Evolutionary conservation across 805 yeast species (phyloP).

Genomic region (Ascoidea rubescens): DNA sequence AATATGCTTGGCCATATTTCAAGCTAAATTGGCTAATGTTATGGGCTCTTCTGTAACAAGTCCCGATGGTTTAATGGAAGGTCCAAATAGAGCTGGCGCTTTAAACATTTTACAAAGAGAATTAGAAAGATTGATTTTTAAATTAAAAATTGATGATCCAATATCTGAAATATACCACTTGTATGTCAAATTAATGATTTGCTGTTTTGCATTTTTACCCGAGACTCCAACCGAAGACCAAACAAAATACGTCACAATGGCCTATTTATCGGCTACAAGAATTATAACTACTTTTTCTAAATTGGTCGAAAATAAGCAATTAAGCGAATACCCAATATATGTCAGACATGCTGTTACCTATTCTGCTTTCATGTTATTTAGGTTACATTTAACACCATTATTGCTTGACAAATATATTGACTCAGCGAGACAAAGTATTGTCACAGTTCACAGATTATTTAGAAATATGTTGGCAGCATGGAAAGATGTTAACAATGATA

Average conservation of each 20-base stretch:
- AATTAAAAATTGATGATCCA: slow-evolving; percentile 48
- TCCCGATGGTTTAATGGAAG: slow-evolving; percentile 82
- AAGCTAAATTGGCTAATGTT: slow-evolving; percentile 66
- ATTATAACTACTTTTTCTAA: slow-evolving; percentile 67
- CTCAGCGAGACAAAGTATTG: slow-evolving; percentile 85
- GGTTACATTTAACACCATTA: slow-evolving; percentile 67
- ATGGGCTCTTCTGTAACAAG: slow-evolving; percentile 80
- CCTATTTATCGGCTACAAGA: slow-evolving; percentile 70
- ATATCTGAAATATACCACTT: slow-evolving; percentile 66
- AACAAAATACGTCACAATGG: slow-evolving; percentile 68
- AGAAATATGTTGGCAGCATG: slow-evolving; percentile 85
- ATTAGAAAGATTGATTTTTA: slow-evolving; percentile 54
- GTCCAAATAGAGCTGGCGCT: slow-evolving; percentile 68
- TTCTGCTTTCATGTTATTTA: slow-evolving; percentile 66
- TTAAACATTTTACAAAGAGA: slow-evolving; percentile 69
- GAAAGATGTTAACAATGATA: slow-evolving; percentile 83
- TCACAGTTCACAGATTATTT: slow-evolving; percentile 78
- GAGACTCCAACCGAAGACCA: slow-evolving; percentile 71
- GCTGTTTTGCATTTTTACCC: slow-evolving; percentile 88
- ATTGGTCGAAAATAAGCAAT: slow-evolving; percentile 48
- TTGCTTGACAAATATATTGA: slow-evolving; percentile 57
- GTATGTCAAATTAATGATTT: slow-evolving; percentile 67
- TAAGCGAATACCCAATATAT: slow-evolving; percentile 77
- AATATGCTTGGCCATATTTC: slow-evolving; percentile 65
- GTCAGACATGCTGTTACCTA: slow-evolving; percentile 77